phyloP scores from a whole-genome alignment of 441 rosid species.

The Aleurites moluccanus region DNA sequence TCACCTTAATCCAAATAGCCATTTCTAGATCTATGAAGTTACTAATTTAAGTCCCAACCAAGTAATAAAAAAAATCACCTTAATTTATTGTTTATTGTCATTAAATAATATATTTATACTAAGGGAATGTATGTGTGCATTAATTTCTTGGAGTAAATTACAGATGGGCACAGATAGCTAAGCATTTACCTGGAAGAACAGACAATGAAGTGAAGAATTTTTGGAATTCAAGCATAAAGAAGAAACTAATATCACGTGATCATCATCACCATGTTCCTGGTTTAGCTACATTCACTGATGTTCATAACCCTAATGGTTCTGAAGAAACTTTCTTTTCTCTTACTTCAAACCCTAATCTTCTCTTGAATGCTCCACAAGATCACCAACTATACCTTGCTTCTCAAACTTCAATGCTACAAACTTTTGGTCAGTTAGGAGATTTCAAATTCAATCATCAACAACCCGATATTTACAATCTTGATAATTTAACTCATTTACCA shows the following conservation, averaged over 20 bases:
- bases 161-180: conserved; percentile 98
- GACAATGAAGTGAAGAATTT: conserved; percentile 98
- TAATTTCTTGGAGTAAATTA: not conserved
- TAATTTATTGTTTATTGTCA: too few species aligned
- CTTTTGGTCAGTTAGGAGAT: conserved; percentile 39
- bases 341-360: conserved; percentile 62
- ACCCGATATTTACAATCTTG: conserved; percentile 2
- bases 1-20: not conserved
- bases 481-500: conserved; percentile 29
- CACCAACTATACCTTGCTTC: conserved; percentile 43
- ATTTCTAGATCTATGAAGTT: too few species aligned
- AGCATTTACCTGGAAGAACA: conserved; percentile 92
- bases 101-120: too few species aligned
- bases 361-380: conserved; percentile 34
- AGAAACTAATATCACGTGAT: conserved; percentile 73
- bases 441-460: conserved; percentile 35
- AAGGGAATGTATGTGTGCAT: not conserved
- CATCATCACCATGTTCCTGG: conserved; percentile 27
- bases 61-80: too few species aligned
- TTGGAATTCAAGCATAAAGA: conserved; percentile 98
- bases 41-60: too few species aligned
- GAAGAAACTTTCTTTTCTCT: conserved; percentile 47
- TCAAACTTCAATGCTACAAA: conserved; percentile 46
- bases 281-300: conserved; percentile 35
- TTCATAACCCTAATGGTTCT: conserved; percentile 31